phyloP scores from a whole-genome alignment of 495 filamentous ascomycete genomes.

The Neurospora sublineolata region DNA sequence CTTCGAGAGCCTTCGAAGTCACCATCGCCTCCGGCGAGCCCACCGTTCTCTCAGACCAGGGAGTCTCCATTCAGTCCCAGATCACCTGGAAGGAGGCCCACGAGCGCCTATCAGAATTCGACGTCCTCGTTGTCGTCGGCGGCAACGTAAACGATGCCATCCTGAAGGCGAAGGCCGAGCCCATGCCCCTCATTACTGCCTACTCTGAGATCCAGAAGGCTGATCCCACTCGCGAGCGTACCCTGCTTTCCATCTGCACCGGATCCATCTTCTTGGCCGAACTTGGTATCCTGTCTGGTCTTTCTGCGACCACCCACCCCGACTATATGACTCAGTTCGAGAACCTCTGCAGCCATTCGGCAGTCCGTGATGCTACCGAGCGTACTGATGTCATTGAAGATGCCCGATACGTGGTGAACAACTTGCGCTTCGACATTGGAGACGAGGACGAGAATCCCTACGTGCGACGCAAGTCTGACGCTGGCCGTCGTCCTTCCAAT shows the following conservation, averaged over 20 bases:
- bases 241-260: slow-evolving; percentile 65
- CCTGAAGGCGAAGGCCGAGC: slow-evolving; percentile 48
- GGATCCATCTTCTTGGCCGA: slow-evolving; percentile 62
- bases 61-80: slow-evolving; percentile 65
- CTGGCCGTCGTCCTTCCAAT: slow-evolving; percentile 46
- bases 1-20: slow-evolving; percentile 52
- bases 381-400: slow-evolving; percentile 61
- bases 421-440: slow-evolving; percentile 62
- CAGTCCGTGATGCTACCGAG: slow-evolving; percentile 43
- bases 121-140: slow-evolving; percentile 60
- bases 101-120: slow-evolving; percentile 53
- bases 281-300: slow-evolving; percentile 56
- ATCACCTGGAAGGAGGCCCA: slow-evolving; percentile 55
- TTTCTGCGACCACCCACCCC: slow-evolving; percentile 62
- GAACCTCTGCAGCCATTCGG: slow-evolving; percentile 54
- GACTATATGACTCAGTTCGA: slow-evolving; percentile 53
- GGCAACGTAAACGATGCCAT: slow-evolving; percentile 39
- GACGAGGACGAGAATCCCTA: slow-evolving; percentile 67
- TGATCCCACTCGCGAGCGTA: slow-evolving; percentile 58
- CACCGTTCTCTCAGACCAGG: slow-evolving; percentile 53
- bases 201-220: slow-evolving; percentile 56
- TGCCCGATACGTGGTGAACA: slow-evolving; percentile 71
- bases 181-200: slow-evolving; percentile 50
- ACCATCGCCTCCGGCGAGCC: slow-evolving; percentile 49
- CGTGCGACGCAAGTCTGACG: slow-evolving; percentile 53